These are phyloP conservation scores for Labyrinthula sp. DNA, from an alignment of 352 stramenopile species.

Conservation along the genomic window DNA sequence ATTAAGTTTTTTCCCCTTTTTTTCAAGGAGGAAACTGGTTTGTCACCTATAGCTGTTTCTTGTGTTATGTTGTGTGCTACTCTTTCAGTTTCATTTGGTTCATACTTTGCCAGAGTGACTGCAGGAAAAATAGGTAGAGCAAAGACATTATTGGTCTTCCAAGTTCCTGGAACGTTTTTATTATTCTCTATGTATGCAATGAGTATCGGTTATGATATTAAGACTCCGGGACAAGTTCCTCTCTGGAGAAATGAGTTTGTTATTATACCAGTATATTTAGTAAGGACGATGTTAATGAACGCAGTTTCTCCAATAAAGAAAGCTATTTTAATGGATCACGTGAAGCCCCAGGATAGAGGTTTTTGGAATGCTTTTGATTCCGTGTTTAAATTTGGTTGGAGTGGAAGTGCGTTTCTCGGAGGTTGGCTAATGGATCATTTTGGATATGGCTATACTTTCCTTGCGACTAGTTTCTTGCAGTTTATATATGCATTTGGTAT, in stretches of 20 bases:
- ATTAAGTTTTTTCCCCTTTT: slow-evolving; percentile 47
- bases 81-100: slow-evolving; percentile 34
- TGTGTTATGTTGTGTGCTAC: slow-evolving; percentile 37
- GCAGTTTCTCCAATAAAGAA: slow-evolving; percentile 31
- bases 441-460: too few species aligned
- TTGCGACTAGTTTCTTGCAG: too few species aligned
- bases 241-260: slow-evolving; percentile 33
- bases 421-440: slow-evolving; percentile 38
- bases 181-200: slow-evolving; percentile 36
- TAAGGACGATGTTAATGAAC: slow-evolving; percentile 36
- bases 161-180: slow-evolving; percentile 12
- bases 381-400: slow-evolving; percentile 42
- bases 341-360: slow-evolving; percentile 38
- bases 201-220: too few species aligned
- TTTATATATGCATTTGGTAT: too few species aligned
- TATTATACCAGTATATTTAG: slow-evolving; percentile 38
- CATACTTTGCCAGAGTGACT: slow-evolving; percentile 28
- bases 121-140: slow-evolving; percentile 18
- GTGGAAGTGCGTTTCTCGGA: slow-evolving; percentile 39
- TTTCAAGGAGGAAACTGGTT: slow-evolving; percentile 40
- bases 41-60: slow-evolving; percentile 39
- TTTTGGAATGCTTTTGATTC: slow-evolving; percentile 44
- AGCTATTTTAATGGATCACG: slow-evolving; percentile 45
- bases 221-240: slow-evolving; percentile 34
- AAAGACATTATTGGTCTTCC: slow-evolving; percentile 12